Evolutionary conservation across 768 basidiomycete species (phyloP).

Genomic region (Mycena alexandri): DNA sequence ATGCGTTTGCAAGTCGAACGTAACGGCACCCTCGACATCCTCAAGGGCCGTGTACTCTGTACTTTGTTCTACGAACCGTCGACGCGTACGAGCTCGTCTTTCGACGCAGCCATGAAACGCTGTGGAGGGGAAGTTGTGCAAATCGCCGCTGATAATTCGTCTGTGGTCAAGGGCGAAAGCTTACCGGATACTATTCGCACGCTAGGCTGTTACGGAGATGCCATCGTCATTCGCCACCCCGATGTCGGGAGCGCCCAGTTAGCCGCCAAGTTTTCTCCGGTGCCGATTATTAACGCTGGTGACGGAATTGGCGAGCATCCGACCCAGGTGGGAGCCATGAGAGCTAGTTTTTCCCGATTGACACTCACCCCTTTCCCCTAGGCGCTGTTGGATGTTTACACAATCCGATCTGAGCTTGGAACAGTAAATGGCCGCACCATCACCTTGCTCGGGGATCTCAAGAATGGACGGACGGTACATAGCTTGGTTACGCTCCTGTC

Average conservation of each 20-base stretch:
- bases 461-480: conserved; percentile 98
- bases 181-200: conserved; percentile 95
- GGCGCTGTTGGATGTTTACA: conserved; percentile 91
- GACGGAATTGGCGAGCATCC: conserved; percentile 99
- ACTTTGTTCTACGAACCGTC: conserved; percentile 97
- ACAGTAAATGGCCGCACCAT: conserved; percentile 97
- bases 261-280: conserved; percentile 96
- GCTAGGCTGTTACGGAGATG: conserved; percentile 95
- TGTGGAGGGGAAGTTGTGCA: conserved; percentile 97
- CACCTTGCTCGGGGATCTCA: conserved; percentile 93
- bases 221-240: conserved; percentile 94
- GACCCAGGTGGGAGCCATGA: conserved; percentile 76
- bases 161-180: conserved; percentile 93
- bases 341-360: conserved; percentile 3
- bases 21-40: conserved; percentile 86
- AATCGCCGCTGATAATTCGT: conserved; percentile 84
- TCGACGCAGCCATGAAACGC: conserved; percentile 99
- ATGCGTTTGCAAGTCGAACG: conserved; percentile 97
- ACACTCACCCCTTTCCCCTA: conserved; percentile 45
- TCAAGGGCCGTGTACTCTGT: conserved; percentile 92
- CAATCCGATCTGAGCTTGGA: conserved; percentile 97
- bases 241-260: conserved; percentile 93
- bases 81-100: conserved; percentile 94
- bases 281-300: conserved; percentile 96
- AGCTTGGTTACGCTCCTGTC: conserved; percentile 93